phyloP scores from a whole-genome alignment of 2,329 filamentous ascomycete species.

The Trichoderma harzianum region DNA sequence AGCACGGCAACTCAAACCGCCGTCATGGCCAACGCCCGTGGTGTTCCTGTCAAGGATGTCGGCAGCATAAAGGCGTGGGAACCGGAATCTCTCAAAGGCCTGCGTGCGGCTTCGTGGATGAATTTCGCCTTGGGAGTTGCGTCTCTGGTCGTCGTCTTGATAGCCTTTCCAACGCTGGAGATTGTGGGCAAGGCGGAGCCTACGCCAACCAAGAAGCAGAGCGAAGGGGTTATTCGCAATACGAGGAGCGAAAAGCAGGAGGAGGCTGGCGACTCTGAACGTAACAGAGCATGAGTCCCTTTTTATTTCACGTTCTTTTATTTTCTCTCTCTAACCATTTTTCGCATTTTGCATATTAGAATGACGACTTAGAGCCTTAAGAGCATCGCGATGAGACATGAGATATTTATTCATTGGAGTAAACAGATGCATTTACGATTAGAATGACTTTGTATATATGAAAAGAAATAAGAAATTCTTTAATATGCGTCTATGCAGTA shows the following conservation, averaged over 20 bases:
- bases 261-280: neutral
- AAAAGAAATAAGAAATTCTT: neutral
- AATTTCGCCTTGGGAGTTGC: conserved; percentile 47
- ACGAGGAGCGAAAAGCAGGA: neutral
- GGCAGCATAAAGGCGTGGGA: conserved; percentile 45
- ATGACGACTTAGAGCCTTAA: neutral
- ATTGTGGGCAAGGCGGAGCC: conserved; percentile 44
- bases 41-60: conserved; percentile 41
- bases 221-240: neutral
- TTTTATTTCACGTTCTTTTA: neutral
- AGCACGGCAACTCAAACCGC: conserved; percentile 63
- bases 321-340: neutral
- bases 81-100: conserved; percentile 42
- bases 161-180: conserved; percentile 51
- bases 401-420: neutral
- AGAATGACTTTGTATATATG: neutral
- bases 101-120: conserved; percentile 51
- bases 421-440: neutral
- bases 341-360: neutral
- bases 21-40: conserved; percentile 50
- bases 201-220: conserved; percentile 10
- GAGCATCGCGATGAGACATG: neutral
- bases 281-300: neutral
- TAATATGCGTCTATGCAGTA: neutral
- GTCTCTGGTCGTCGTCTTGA: conserved; percentile 42